Evolutionary conservation across 331 rosid species (phyloP), one percentile per base, ranked within the genome.

Genomic region (Rhamnella rubrinervis): DNA sequence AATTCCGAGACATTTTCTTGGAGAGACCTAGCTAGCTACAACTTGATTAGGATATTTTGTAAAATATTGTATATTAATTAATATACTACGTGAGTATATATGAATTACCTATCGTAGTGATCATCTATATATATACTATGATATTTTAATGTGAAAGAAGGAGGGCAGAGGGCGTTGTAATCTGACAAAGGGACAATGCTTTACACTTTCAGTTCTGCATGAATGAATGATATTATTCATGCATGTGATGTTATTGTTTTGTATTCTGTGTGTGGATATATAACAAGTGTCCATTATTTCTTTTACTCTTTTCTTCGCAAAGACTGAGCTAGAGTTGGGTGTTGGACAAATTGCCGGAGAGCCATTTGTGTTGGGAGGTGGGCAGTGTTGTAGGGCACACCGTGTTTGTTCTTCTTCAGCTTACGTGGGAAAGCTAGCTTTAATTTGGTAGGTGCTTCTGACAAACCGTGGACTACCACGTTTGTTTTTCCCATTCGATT

Each of bases 291-390:
- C 28, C 16, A 18, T 55, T 55, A 55, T 55, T 19, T 4, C 2
- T 15, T 1, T 26, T 26, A 15, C 7, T 20, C 6, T 21, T 41
- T 41, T 13, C 6, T 35, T 16, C 3, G 11, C 18, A 16, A 49
- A 18, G 21, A 16, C 44, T 4, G 1, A 1, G 15, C 19, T 58
- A 18, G 21, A 39, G 58, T 65, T 37, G 56, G 40, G 47, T 8
- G 49, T 35, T 71, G 65, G 73, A 52, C 73, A 46, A 38, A 13
- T 31, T 31, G 23, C 20, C 23, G 61, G 53, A 66, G 70, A 66
- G 73, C 73, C 70, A 60, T 63, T 12, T 44, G 15, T 79, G 83
- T 74, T 71, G 70, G 80, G 59, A 44, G 78, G 74, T 66, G 59
- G 79, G 19, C 60, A 56, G 2, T n/a, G 10, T 52, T 56, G 71